Conservation (phyloP, 2,329 filamentous ascomycete species). For the Colletotrichum spinosum region DNA sequence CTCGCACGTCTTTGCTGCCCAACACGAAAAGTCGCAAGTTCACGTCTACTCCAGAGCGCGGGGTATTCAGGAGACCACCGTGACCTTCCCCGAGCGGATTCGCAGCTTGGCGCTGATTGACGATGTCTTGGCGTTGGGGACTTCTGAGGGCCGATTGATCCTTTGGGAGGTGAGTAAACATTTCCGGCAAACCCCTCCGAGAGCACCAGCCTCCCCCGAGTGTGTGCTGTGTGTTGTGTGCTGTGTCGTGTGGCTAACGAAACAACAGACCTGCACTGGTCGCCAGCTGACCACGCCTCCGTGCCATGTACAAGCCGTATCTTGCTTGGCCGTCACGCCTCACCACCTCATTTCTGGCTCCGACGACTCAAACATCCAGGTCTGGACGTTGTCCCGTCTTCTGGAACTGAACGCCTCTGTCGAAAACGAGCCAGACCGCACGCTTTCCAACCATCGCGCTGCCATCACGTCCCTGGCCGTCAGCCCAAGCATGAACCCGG, state of each 20-base stretch:
- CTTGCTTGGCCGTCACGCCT: conserved; percentile 77
- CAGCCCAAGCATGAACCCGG: conserved; percentile 74
- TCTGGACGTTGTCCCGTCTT: conserved; percentile 86
- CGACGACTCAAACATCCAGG: conserved; percentile 88
- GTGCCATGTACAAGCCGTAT: conserved; percentile 84
- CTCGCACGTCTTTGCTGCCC: conserved; percentile 90
- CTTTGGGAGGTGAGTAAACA: conserved; percentile 83
- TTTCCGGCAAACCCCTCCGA: conserved; percentile 11
- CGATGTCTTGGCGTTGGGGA: conserved; percentile 82
- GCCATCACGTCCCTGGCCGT: conserved; percentile 74
- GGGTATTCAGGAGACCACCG: conserved; percentile 87
- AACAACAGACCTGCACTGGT: conserved; percentile 75
- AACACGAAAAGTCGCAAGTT: conserved; percentile 90
- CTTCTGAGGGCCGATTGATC: conserved; percentile 85
- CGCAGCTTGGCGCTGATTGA: conserved; percentile 79
- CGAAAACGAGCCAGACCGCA: conserved; percentile 77
- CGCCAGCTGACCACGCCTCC: conserved; percentile 80
- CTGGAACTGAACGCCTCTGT: conserved; percentile 68
- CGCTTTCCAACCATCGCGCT: conserved; percentile 81
- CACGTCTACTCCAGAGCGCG: conserved; percentile 90
- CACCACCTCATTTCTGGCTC: conserved; percentile 83
- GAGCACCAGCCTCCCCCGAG: no score
- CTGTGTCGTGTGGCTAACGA: conserved; percentile 39
- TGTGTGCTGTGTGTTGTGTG: no score
- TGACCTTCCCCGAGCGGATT: conserved; percentile 90